These are phyloP conservation scores for Viridothelium virens DNA, from an alignment of 495 filamentous ascomycete genomes.

Conservation along the genomic window DNA sequence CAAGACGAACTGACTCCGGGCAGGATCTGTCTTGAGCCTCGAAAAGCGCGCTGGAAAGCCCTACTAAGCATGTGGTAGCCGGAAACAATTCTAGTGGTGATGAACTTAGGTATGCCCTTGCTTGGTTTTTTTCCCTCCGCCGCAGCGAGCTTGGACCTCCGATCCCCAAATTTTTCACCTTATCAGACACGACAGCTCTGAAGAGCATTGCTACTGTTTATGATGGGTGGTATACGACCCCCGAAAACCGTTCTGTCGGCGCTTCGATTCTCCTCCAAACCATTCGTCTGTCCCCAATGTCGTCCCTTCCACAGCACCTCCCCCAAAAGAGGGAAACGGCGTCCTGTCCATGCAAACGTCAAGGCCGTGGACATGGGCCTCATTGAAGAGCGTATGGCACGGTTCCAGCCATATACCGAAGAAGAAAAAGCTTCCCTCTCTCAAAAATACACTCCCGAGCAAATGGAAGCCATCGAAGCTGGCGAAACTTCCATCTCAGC, in stretches of 20 bases:
- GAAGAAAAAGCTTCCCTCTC: conserved; percentile 57
- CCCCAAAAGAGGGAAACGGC: conserved; percentile 27
- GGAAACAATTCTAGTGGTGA: not conserved
- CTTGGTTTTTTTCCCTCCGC: not conserved
- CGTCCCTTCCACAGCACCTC: conserved; percentile 48
- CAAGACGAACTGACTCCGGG: not conserved
- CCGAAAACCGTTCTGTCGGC: conserved; percentile 52
- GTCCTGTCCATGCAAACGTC: conserved; percentile 33
- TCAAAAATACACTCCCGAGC: conserved; percentile 65
- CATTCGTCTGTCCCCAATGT: conserved; percentile 38
- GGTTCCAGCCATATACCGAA: conserved; percentile 58
- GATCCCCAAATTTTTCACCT: not conserved
- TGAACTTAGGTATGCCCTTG: not conserved
- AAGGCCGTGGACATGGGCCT: conserved; percentile 29
- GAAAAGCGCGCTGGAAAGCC: not conserved
- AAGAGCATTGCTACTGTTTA: not conserved
- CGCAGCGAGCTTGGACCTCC: conserved; percentile 4
- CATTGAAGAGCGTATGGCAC: conserved; percentile 25
- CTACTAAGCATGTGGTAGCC: not conserved
- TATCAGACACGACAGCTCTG: not conserved
- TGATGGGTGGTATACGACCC: conserved; percentile 54
- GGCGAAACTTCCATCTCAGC: conserved; percentile 77
- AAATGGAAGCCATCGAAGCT: conserved; percentile 76
- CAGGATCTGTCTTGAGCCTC: not conserved
- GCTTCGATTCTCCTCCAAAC: conserved; percentile 38